Evolutionary conservation across 345 rosid species (phyloP).

Genomic region (Eucalyptus pauciflora): DNA sequence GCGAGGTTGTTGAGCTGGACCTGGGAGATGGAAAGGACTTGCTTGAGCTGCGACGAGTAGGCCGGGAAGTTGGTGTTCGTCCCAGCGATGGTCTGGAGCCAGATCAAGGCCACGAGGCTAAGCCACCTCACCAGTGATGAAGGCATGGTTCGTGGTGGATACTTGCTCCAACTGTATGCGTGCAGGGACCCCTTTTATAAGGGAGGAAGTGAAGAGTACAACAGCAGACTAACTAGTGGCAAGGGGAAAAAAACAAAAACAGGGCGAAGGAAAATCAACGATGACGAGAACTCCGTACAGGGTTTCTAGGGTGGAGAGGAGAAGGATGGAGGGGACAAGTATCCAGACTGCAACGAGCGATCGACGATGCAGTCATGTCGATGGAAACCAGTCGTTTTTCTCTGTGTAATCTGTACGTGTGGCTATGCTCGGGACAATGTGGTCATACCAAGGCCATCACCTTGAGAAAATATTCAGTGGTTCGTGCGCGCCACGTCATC

Average conservation of each 20-base stretch:
- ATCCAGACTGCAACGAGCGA: background rate
- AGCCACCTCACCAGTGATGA: constrained; percentile 26
- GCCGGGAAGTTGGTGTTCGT: constrained; percentile 85
- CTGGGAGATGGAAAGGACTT: constrained; percentile 59
- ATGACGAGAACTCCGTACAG: background rate
- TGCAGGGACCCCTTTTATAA: background rate
- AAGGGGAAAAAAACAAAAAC: background rate
- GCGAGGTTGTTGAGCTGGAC: constrained; percentile 75
- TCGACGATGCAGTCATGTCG: background rate
- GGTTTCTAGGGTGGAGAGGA: background rate
- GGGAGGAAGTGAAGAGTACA: background rate
- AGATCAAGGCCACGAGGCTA: constrained; percentile 60
- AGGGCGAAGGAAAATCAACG: background rate
- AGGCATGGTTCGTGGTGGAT: background rate
- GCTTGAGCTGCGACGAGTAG: constrained; percentile 84
- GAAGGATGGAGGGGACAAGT: background rate
- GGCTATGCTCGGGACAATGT: background rate
- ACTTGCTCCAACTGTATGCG: background rate
- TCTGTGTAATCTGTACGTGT: background rate
- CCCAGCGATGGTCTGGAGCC: constrained; percentile 76
- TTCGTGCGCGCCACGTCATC: no score
- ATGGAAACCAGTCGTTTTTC: background rate
- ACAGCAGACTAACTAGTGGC: background rate
- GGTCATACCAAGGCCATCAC: background rate
- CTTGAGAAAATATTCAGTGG: no score